A percentile compares a stretch with the other conserved stretches of the same genome.
phyloP scores from a whole-genome alignment of 805 yeast species.

The Brettanomyces anomalus region DNA sequence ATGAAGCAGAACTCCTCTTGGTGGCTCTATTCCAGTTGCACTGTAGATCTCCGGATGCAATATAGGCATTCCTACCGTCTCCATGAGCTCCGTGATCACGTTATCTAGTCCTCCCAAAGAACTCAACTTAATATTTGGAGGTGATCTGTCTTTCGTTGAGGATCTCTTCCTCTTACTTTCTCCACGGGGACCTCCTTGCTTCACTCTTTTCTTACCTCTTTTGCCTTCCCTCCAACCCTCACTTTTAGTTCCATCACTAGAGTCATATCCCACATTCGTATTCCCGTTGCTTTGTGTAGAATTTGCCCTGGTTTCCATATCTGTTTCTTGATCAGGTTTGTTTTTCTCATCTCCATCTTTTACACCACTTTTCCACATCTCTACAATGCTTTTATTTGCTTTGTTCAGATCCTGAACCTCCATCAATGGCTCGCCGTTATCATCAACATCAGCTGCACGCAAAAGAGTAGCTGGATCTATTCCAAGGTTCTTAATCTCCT shows the following conservation, averaged over 20 bases:
- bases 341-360: slow-evolving; percentile 11
- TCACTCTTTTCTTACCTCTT: slow-evolving; percentile 26
- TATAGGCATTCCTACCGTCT: slow-evolving; percentile 84
- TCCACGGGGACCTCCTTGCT: slow-evolving; percentile 31
- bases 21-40: slow-evolving; percentile 89
- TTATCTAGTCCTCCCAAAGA: slow-evolving; percentile 86
- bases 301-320: slow-evolving; percentile 12
- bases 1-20: slow-evolving; percentile 85
- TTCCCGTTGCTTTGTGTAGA: not conserved
- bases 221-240: slow-evolving; percentile 2
- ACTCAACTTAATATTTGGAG: slow-evolving; percentile 59
- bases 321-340: slow-evolving; percentile 18
- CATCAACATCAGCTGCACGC: slow-evolving; percentile 14
- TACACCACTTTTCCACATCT: slow-evolving; percentile 46
- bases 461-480: slow-evolving; percentile 13
- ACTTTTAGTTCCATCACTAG: not conserved
- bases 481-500: slow-evolving; percentile 37
- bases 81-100: slow-evolving; percentile 80
- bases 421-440: slow-evolving; percentile 43
- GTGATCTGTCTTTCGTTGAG: slow-evolving; percentile 53
- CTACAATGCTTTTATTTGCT: slow-evolving; percentile 69
- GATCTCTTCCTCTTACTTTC: slow-evolving; percentile 21
- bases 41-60: slow-evolving; percentile 86
- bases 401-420: slow-evolving; percentile 55
- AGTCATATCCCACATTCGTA: not conserved